Base-by-base conservation (phyloP, 768 basidiomycete species). In the Collybiopsis confluens region DNA sequence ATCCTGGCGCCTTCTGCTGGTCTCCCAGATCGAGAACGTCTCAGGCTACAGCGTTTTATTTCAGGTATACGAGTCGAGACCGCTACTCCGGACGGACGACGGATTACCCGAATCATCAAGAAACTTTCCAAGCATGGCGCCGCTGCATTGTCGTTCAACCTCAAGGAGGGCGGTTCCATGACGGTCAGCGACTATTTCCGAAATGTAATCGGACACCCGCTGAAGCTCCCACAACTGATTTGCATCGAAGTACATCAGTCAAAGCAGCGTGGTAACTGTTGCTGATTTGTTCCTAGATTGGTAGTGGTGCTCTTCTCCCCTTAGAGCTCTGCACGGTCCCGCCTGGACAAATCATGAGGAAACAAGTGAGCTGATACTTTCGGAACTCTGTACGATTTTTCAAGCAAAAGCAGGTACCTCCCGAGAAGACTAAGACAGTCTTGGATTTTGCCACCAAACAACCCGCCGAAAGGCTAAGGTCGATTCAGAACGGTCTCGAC, bases 171-270 rank as follows among this genome's bases (percentile, higher is more conserved):
- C 1, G 68, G 65, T 2, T 59, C 56, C 1, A 70, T 73, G 66
- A 79, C 75, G 0, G 80, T 80, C 3, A 75, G 73, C 1, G 59
- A 75, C 8, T 84, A 92, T 60, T 90, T 88, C 67, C 67, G 69
- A 54, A 65, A 61, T 11, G 71, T 77, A 3, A 71, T 81, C 51
- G 84, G 83, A 57, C 73, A 71, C 2, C 70, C 74, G 4, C 69
- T 92, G 2, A 70, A 71, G 48, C 83, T 68, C 61, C 90, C 90
- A 0, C 77, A 86, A 27, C 65, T 86, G 1, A 69, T 84, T 11
- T 92, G 89, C 58, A 74, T 80, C 2, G 86, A 90, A 74, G 89
- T 88, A n/a, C n/a, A n/a, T n/a, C n/a, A n/a, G n/a, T n/a, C n/a
- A n/a, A n/a, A n/a, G n/a, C n/a, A n/a, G n/a, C n/a, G n/a, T n/a